Percentiles rank a stretch among this genome's conserved stretches.
These are phyloP conservation scores for Trichopus zeylanicus DNA, from an alignment of 116 monocot genomes.

Conservation along the genomic window DNA sequence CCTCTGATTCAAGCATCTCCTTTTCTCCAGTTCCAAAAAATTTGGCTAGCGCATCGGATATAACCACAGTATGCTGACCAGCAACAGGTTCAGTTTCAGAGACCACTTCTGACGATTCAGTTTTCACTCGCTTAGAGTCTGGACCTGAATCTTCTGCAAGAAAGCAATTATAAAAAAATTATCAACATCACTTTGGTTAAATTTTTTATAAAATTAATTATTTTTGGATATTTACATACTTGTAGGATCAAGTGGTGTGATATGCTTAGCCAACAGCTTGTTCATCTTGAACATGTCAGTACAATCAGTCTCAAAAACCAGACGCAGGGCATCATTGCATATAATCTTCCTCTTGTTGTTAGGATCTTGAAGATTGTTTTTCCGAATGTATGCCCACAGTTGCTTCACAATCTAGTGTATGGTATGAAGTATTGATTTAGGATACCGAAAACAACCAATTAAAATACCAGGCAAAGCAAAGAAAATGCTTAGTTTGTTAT, in stretches of 20 bases:
- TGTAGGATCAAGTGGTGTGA: conserved; percentile 54
- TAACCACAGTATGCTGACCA: conserved; percentile 28
- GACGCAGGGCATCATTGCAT: conserved; percentile 85
- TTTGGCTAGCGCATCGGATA: conserved; percentile 65
- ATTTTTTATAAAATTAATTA: background rate
- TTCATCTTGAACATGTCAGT: conserved; percentile 99
- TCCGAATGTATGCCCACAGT: conserved; percentile 95
- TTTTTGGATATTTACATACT: conserved; percentile 38
- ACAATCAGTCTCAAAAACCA: conserved; percentile 94
- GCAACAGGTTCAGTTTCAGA: conserved; percentile 19
- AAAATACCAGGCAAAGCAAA: background rate
- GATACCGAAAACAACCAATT: background rate
- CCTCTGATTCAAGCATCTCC: conserved; percentile 80
- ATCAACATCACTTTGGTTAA: background rate
- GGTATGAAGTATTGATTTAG: background rate
- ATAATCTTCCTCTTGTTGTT: conserved; percentile 95
- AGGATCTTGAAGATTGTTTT: conserved; percentile 96
- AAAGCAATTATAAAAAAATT: background rate
- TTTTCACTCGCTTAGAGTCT: conserved; percentile 9
- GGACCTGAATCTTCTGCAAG: conserved; percentile 53
- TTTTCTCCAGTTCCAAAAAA: conserved; percentile 75
- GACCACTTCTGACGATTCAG: conserved; percentile 20
- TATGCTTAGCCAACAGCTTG: conserved; percentile 95
- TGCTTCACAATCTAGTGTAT: conserved; percentile 84
- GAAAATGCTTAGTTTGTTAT: background rate